A percentile compares a stretch with the other conserved stretches of the same genome.
Evolutionary conservation across 257 asterid species (phyloP).

Genomic region (Fraxinus pennsylvanica): DNA sequence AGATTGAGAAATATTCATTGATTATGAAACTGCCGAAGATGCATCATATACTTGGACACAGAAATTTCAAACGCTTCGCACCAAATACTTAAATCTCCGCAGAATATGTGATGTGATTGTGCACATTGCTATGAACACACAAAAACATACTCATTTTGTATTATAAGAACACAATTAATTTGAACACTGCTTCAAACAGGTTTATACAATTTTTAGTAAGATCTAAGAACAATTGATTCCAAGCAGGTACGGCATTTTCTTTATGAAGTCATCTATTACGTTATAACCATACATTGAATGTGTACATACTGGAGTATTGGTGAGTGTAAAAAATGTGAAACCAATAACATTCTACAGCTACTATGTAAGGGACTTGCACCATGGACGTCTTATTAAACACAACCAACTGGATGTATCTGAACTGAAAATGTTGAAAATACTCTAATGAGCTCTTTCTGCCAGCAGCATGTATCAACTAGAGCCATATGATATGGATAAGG

Average conservation of each 20-base stretch:
- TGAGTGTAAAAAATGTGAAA: neutral
- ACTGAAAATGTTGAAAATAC: neutral
- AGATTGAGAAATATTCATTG: neutral
- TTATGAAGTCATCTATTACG: neutral
- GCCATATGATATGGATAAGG: neutral
- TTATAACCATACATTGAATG: neutral
- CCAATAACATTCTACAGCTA: neutral
- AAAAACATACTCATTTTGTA: neutral
- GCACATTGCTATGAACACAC: neutral
- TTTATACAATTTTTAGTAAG: neutral
- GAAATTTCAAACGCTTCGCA: neutral
- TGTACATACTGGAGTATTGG: neutral
- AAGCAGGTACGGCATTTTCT: neutral
- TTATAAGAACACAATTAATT: neutral
- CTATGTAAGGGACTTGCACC: neutral
- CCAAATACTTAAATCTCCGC: neutral
- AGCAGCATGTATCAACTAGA: neutral
- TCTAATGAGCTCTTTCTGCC: neutral
- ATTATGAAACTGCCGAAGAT: neutral
- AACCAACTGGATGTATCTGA: neutral
- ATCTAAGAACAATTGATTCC: neutral
- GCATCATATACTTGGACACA: neutral
- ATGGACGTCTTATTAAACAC: neutral
- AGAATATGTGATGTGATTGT: neutral
- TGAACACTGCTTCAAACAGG: neutral